These are phyloP conservation scores for Pleurotus sapidus DNA, from an alignment of 768 basidiomycete species.

Conservation along the genomic window DNA sequence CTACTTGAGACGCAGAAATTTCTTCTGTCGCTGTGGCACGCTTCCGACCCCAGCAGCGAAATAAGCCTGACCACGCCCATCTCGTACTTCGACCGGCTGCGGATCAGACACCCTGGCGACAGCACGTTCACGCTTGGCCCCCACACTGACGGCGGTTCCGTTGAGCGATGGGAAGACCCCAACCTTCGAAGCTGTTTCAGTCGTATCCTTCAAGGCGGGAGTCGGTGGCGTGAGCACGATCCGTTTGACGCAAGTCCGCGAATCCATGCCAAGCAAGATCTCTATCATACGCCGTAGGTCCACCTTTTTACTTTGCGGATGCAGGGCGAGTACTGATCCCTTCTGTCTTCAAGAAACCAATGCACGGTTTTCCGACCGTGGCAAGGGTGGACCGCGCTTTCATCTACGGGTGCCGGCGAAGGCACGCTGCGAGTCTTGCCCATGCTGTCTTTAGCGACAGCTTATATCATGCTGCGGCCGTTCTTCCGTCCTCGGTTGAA, in stretches of 20 bases:
- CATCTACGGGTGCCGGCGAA: constrained; percentile 51
- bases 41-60: constrained; percentile 36
- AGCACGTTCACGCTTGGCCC: constrained; percentile 64
- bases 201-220: constrained; percentile 40
- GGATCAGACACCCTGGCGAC: constrained; percentile 73
- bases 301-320: neutral
- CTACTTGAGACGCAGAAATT: constrained; percentile 54
- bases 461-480: constrained; percentile 63
- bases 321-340: neutral
- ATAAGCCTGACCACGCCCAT: constrained; percentile 56
- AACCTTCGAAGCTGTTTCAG: constrained; percentile 36
- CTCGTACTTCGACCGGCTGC: constrained; percentile 75
- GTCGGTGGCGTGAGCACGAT: constrained; percentile 45
- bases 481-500: constrained; percentile 49
- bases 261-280: constrained; percentile 50
- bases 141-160: constrained; percentile 50
- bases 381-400: constrained; percentile 58
- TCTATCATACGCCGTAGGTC: constrained; percentile 59
- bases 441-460: constrained; percentile 48
- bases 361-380: constrained; percentile 56
- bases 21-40: constrained; percentile 59
- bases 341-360: constrained; percentile 34
- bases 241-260: constrained; percentile 47
- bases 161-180: constrained; percentile 57
- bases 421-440: constrained; percentile 67